Percentiles rank a stretch among this genome's conserved stretches.
Evolutionary conservation across 805 yeast species (phyloP).

Genomic region (Lachancea meyersii): DNA sequence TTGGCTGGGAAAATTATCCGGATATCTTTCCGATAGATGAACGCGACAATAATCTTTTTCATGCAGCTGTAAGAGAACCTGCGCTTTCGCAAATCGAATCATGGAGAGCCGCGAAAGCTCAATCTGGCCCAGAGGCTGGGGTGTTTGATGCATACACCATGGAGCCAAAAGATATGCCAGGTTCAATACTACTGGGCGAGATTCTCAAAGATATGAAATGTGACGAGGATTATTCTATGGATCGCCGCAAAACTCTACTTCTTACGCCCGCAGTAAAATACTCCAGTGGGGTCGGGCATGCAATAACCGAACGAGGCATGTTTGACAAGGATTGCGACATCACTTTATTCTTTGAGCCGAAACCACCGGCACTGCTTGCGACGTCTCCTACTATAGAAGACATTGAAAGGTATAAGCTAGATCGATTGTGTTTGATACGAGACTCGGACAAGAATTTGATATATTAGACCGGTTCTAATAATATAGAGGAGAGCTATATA

Average conservation of each 20-base stretch:
- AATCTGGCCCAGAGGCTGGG: neutral
- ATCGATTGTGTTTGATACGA: neutral
- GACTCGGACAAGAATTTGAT: neutral
- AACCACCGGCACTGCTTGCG: neutral
- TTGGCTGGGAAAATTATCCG: slow-evolving; percentile 9
- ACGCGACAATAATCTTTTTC: neutral
- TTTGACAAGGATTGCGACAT: slow-evolving; percentile 4
- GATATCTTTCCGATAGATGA: neutral
- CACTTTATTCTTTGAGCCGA: neutral
- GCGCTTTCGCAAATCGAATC: neutral
- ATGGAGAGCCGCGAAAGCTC: neutral
- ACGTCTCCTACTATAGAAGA: neutral
- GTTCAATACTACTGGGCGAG: neutral
- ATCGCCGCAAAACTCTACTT: neutral
- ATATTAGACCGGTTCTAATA: neutral
- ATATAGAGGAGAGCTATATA: neutral
- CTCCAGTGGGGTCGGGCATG: neutral
- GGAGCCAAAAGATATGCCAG: neutral
- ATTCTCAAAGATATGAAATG: slow-evolving; percentile 1
- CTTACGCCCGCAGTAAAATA: neutral
- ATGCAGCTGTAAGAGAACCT: neutral
- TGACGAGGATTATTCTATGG: neutral
- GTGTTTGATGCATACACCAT: neutral
- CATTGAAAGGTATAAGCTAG: neutral
- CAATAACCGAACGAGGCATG: slow-evolving; percentile 1